phyloP scores from a whole-genome alignment of 2,329 filamentous ascomycete genomes.

The Blastomyces emzantsi region DNA sequence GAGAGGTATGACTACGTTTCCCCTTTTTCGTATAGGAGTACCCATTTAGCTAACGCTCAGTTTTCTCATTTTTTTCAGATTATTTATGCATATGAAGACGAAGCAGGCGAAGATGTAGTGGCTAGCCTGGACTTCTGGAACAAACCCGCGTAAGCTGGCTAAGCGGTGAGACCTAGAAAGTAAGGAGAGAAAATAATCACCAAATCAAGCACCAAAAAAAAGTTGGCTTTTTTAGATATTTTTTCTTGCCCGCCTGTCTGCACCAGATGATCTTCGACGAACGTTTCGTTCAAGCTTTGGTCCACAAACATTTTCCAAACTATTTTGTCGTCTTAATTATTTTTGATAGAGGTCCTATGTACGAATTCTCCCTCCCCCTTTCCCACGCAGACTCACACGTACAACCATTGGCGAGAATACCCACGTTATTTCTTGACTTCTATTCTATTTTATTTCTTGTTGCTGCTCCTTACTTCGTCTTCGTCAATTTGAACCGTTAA shows the following conservation, averaged over 20 bases:
- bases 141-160: slow-evolving; percentile 29
- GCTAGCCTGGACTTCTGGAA: slow-evolving; percentile 97
- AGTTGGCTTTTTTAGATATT: slow-evolving; percentile 2
- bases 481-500: not conserved
- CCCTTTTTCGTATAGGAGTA: not conserved
- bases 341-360: not conserved
- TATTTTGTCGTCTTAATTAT: not conserved
- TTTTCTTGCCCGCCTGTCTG: not conserved
- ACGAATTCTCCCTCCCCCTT: not conserved
- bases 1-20: slow-evolving; percentile 58
- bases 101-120: slow-evolving; percentile 84
- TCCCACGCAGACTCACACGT: not conserved
- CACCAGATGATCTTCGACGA: not conserved
- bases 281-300: not conserved
- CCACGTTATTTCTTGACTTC: not conserved
- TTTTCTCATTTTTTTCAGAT: slow-evolving; percentile 52
- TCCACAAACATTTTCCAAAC: not conserved
- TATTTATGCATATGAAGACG: slow-evolving; percentile 94
- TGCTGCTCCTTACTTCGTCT: not conserved
- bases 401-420: slow-evolving; percentile 7
- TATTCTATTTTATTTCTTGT: not conserved
- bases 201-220: not conserved
- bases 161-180: slow-evolving; percentile 1
- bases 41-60: slow-evolving; percentile 19
- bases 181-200: not conserved